Conservation (phyloP, 2,329 filamentous ascomycete species). For the Colletotrichum shisoi region DNA sequence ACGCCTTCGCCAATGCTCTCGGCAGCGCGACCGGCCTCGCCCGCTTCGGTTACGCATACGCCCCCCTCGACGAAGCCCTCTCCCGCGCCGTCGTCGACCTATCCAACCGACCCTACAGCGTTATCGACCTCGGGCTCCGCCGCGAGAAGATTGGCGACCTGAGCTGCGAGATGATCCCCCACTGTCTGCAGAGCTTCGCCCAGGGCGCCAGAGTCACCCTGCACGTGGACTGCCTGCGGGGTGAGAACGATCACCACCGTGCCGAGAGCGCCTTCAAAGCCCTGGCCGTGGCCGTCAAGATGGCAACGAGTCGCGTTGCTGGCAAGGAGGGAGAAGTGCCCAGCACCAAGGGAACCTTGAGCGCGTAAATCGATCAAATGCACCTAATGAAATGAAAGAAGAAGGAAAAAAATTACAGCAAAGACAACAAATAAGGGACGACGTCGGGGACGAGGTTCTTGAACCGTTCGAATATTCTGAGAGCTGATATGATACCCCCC, state of each 20-base stretch:
- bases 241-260: constrained; percentile 93
- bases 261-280: constrained; percentile 98
- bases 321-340: constrained; percentile 91
- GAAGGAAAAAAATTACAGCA: not conserved
- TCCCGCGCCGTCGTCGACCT: constrained; percentile 94
- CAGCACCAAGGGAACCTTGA: constrained; percentile 93
- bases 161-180: constrained; percentile 95
- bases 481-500: constrained; percentile 36
- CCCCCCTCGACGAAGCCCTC: constrained; percentile 92
- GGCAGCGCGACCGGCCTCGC: constrained; percentile 81
- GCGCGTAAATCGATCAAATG: constrained; percentile 48
- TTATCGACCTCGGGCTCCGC: constrained; percentile 83
- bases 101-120: constrained; percentile 86
- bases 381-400: not conserved
- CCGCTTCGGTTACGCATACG: constrained; percentile 90
- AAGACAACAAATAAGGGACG: constrained; percentile 13
- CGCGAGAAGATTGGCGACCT: constrained; percentile 94
- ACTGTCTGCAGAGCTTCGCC: constrained; percentile 93
- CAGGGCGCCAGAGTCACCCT: constrained; percentile 90
- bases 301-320: constrained; percentile 76
- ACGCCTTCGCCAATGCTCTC: constrained; percentile 82
- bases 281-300: constrained; percentile 82
- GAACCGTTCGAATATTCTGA: constrained; percentile 24
- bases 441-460: constrained; percentile 23
- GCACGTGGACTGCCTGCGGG: constrained; percentile 90